These are phyloP conservation scores for Phoma sp. DNA, from an alignment of 2,329 filamentous ascomycete species.

Conservation along the genomic window DNA sequence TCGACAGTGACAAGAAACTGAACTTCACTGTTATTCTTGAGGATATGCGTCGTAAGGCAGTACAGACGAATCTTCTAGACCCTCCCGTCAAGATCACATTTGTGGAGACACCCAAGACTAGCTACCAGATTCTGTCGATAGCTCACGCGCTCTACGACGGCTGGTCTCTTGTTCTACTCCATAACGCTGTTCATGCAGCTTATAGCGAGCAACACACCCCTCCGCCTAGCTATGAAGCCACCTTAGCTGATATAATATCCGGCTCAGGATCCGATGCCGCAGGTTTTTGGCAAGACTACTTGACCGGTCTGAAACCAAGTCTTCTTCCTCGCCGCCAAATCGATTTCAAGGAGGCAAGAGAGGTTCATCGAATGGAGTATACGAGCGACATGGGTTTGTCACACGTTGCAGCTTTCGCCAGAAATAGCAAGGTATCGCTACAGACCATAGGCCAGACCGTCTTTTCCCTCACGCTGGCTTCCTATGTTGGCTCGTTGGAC, in stretches of 20 bases:
- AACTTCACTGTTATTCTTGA: slow-evolving; percentile 44
- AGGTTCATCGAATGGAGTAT: slow-evolving; percentile 55
- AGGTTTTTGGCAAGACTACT: slow-evolving; percentile 74
- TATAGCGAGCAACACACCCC: slow-evolving; percentile 59
- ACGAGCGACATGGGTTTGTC: slow-evolving; percentile 52
- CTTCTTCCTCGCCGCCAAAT: slow-evolving; percentile 45
- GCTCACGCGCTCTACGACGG: slow-evolving; percentile 91
- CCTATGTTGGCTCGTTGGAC: slow-evolving; percentile 69
- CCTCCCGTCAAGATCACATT: slow-evolving; percentile 48
- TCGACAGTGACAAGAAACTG: slow-evolving; percentile 21
- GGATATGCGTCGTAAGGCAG: slow-evolving; percentile 45
- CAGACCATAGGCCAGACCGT: slow-evolving; percentile 79
- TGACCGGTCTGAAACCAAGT: slow-evolving; percentile 60
- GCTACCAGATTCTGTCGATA: slow-evolving; percentile 70
- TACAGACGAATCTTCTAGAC: slow-evolving; percentile 5
- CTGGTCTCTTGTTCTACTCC: slow-evolving; percentile 78
- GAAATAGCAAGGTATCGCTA: slow-evolving; percentile 68
- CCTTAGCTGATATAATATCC: slow-evolving; percentile 62
- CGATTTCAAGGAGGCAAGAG: slow-evolving; percentile 12
- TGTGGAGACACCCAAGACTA: slow-evolving; percentile 40
- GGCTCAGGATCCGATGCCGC: slow-evolving; percentile 56
- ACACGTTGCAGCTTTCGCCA: slow-evolving; percentile 67
- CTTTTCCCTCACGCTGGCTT: slow-evolving; percentile 75
- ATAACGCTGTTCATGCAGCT: slow-evolving; percentile 70
- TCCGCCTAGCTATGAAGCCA: slow-evolving; percentile 59